Base-by-base conservation (phyloP, 2,329 filamentous ascomycete genomes). In the Immersiporthe knoxdaviesiana region DNA sequence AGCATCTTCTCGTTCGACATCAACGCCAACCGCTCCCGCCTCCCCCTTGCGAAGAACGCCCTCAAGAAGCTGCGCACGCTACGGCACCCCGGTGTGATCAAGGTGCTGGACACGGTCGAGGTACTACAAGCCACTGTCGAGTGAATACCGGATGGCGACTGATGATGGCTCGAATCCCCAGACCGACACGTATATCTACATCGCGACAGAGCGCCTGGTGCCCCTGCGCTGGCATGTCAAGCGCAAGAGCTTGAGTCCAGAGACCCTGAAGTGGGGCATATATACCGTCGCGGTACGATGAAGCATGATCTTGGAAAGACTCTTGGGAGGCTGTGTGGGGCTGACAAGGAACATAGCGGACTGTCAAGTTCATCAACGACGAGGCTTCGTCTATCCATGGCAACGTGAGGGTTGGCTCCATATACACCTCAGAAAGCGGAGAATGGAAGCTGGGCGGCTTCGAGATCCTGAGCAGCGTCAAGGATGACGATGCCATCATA, bases 381-480 rank as follows among this genome's bases (percentile, higher is more conserved):
- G 96, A 99, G 73, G 96, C 94, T 3, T 86, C 91, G 2, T 97
- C 94, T 0, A 92, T 99, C 65, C 96, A 99, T 76, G 96, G 94
- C 63, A 93, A 89, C 75, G 84, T 99, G 65, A 90, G 92, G 72
- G 91, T 92, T 27, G 92, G 92, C 0, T 97, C 95, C 0, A 86
- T 99, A 72, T 99, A 94, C 79, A 96, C 93, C 4, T 94, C 93
- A 71, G 95, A 98, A 77, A 97, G 96, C 76, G 96, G 96, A 69
- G 96, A 99, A 81, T 99, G 96, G 96, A 98, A 97, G 77, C 83
- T 99, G 1, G 94, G 92, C 27, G 96, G 96, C 0, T 97, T 99
- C 74, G 96, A 99, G 74, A 87, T 97, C 6, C 80, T 98, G 70
- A 98, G 94, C 81, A 97, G 92, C 50, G 90, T 98, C 81, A 98